Evolutionary conservation across 148 eudicot genomes (phyloP), one percentile per base, ranked within the genome.

Genomic region (Diospyros lotus): DNA sequence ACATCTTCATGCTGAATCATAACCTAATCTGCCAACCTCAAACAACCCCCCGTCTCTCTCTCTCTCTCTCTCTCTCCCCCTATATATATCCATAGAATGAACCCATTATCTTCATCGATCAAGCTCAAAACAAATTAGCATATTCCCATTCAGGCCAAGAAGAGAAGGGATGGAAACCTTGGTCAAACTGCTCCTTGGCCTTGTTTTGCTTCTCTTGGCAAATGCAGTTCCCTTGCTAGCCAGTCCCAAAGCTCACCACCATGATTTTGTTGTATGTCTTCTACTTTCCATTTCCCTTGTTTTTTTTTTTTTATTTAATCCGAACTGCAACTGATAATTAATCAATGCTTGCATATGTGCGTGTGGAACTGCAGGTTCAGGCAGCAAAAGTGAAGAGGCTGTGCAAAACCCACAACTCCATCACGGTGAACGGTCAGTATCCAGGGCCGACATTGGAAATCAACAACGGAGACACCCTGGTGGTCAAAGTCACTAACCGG

Each of bases 391-490:
- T 91, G 81, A 83, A 75, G 55, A 86, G 98, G 86, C 76, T 94
- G 77, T 94, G 98, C 92, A 86, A 71, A 71, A 88, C 86, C 53
- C 84, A 75, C n/a, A 84, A 73, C 69, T 82, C 85, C 55, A 83
- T 94, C 72, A 94, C 97, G 0, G 97, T 94, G 1, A 94, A 94
- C 48, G 97, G 95, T 15, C 97, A 91, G 56, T 91, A 76, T 73
- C 98, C 98, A 12, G 98, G 97, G 68, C 98, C 98, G 18, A 88
- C 84, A 74, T 59, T 94, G 62, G 86, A 88, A 43, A 93, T 82
- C 1, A 71, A 87, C 28, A 74, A 94, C 45, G 98, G 98, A 55
- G 97, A 94, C 78, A 79, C 89, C 28, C 82, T 94, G 4, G 87
- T 86, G 15, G 81, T 94, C 80, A 81, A 78, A 81, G 98, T 77